Evolutionary conservation across 805 yeast species (phyloP), one percentile per base, ranked within the genome.

Genomic region (Komagataella kurtzmanii): DNA sequence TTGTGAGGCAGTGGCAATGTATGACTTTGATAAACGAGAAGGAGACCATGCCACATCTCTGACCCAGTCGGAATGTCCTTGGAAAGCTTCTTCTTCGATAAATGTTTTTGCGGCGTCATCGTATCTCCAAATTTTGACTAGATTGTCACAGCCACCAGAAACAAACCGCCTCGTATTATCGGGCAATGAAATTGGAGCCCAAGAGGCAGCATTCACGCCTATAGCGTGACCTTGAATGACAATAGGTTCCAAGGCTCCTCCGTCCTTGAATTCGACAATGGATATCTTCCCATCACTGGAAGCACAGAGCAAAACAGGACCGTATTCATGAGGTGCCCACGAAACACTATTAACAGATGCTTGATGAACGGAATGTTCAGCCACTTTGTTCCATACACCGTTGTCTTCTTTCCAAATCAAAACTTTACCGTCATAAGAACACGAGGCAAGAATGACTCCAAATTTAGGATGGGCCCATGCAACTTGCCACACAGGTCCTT

Each of bases 11-110:
- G 96, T 82, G 12, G 98, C 99, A 60, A 93, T 85, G 65, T 89
- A 91, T 12, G 95, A 82, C 59, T 87, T 84, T 48, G 88, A 77
- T 55, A 93, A 76, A 49, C 88, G 81, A 1, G 96, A 82, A 49
- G 98, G 97, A 18, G 97, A 88, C 99, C 99, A 93, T 3, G 95
- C 88, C 54, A 91, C 97, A 65, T 93, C 99, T 68, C 99, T 83
- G 40, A 93, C 97, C 99, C 99, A 93, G 67, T 93, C 99, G 17
- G 87, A 75, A 67, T 93, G 99, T 45, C 97, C 99, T 56, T 81
- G 83, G 51, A 93, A 76, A 24, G 80, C 77, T 46, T 82, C 83
- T 66, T 91, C 97, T 60, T 83, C 76, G 23, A 75, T 75, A 64
- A 86, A 88, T 24, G 76, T 76, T 57, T 75, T 77, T 48, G 61